Percentiles rank a stretch among this genome's conserved stretches.
phyloP scores from a whole-genome alignment of 371 early-diverging fungal species.

The Coemansia sp. region DNA sequence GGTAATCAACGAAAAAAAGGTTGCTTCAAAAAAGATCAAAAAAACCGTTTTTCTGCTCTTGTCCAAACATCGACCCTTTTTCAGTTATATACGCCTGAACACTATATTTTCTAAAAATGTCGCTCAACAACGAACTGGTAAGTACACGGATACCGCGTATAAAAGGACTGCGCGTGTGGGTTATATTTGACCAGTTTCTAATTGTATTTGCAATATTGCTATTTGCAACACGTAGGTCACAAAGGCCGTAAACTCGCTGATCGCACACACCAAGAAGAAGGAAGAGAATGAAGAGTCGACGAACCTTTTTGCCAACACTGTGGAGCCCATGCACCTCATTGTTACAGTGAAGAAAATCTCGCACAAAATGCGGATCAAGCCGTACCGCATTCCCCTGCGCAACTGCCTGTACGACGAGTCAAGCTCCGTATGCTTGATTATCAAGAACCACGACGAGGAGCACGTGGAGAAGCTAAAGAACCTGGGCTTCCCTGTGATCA shows the following conservation, averaged over 20 bases:
- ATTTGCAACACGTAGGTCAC: constrained; percentile 28
- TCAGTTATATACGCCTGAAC: background rate
- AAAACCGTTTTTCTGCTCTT: background rate
- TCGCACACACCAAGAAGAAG: constrained; percentile 57
- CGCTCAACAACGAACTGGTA: constrained; percentile 56
- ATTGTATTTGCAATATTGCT: background rate
- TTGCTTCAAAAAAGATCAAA: background rate
- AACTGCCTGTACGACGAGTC: constrained; percentile 57
- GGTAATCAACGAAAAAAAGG: background rate
- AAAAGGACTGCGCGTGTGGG: background rate
- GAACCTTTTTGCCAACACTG: constrained; percentile 50
- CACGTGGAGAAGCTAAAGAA: constrained; percentile 72
- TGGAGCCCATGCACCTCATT: constrained; percentile 57
- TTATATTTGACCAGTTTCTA: background rate
- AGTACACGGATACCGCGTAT: background rate
- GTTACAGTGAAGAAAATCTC: constrained; percentile 63
- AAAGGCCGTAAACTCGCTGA: constrained; percentile 62
- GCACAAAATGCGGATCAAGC: constrained; percentile 57
- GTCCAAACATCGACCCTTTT: background rate
- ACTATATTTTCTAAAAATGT: constrained; percentile 10
- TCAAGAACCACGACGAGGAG: constrained; percentile 78
- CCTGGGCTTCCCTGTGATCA: constrained; percentile 58
- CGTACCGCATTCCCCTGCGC: constrained; percentile 62
- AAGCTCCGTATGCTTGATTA: constrained; percentile 77
- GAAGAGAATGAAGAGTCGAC: constrained; percentile 38